Percentiles rank a stretch among this genome's conserved stretches.
These are phyloP conservation scores for Melaleuca alternifolia DNA, from an alignment of 345 rosid species.

Conservation along the genomic window DNA sequence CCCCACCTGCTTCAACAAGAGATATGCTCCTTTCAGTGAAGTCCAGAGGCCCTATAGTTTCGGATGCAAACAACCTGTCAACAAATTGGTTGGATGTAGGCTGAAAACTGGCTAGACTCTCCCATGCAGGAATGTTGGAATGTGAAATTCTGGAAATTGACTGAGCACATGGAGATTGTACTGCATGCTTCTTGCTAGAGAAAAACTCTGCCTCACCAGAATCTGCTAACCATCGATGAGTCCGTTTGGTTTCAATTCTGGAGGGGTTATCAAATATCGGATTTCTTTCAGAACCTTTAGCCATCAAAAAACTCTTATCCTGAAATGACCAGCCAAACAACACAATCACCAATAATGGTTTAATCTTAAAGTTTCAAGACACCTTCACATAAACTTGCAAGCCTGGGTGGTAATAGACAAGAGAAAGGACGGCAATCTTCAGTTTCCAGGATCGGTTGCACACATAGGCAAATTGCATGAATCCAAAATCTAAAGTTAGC, in stretches of 20 bases:
- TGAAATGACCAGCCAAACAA: slow-evolving; percentile 31
- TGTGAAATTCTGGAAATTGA: slow-evolving; percentile 20
- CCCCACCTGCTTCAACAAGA: slow-evolving; percentile 1
- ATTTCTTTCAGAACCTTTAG: slow-evolving; percentile 45
- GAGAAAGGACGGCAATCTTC: neutral
- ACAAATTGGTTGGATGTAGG: slow-evolving; percentile 53
- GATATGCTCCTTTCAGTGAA: slow-evolving; percentile 34
- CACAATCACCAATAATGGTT: neutral
- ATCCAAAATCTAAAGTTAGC: neutral
- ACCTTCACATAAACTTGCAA: neutral
- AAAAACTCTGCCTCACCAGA: slow-evolving; percentile 54
- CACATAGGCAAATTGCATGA: neutral
- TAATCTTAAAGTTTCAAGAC: neutral
- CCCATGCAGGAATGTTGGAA: slow-evolving; percentile 50
- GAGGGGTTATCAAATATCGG: slow-evolving; percentile 40
- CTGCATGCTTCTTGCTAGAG: slow-evolving; percentile 71
- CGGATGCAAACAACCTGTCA: slow-evolving; percentile 56
- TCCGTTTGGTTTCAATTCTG: slow-evolving; percentile 53
- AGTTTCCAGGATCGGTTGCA: neutral
- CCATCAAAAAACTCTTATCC: slow-evolving; percentile 60
- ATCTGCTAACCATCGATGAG: slow-evolving; percentile 65
- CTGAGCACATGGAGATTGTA: slow-evolving; percentile 26
- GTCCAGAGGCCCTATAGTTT: slow-evolving; percentile 41
- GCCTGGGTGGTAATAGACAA: neutral
- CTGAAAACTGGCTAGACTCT: slow-evolving; percentile 42